A percentile compares a stretch with the other conserved stretches of the same genome.
These are phyloP conservation scores for Paecilomyces dactylethromorphus DNA, from an alignment of 2,329 filamentous ascomycete genomes.

Conservation along the genomic window DNA sequence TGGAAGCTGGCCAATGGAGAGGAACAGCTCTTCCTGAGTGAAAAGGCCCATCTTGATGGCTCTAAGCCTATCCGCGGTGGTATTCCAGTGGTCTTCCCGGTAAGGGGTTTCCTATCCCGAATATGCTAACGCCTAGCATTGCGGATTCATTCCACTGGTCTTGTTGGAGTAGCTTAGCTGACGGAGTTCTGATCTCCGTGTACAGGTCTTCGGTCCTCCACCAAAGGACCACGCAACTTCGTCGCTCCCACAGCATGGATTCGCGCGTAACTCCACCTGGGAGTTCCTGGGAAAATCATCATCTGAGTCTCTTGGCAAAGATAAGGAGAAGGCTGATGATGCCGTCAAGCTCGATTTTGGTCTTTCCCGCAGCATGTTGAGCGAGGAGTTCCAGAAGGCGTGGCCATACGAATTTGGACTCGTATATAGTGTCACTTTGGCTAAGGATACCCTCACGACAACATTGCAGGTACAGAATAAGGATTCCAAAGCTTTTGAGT, in stretches of 20 bases:
- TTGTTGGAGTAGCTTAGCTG: not conserved
- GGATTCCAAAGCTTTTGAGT: constrained; percentile 75
- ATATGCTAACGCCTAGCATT: constrained; percentile 7
- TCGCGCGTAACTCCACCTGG: constrained; percentile 85
- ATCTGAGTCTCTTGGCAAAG: constrained; percentile 26
- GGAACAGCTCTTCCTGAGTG: constrained; percentile 83
- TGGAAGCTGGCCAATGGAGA: constrained; percentile 77
- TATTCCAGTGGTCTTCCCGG: constrained; percentile 88
- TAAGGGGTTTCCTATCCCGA: constrained; percentile 39
- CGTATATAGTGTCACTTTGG: constrained; percentile 86
- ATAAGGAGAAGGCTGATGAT: constrained; percentile 46
- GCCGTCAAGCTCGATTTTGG: constrained; percentile 95
- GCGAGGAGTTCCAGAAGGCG: constrained; percentile 58
- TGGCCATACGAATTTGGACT: constrained; percentile 88
- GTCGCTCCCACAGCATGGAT: constrained; percentile 84
- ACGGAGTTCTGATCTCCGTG: constrained; percentile 7
- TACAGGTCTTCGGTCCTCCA: constrained; percentile 73
- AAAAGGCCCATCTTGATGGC: constrained; percentile 74
- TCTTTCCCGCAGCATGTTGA: constrained; percentile 66
- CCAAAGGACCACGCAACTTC: constrained; percentile 71
- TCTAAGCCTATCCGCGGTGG: constrained; percentile 85
- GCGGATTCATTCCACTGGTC: not conserved
- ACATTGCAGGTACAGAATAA: constrained; percentile 85
- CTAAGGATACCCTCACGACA: constrained; percentile 67
- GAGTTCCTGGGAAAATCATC: constrained; percentile 70